Conservation (phyloP, 495 filamentous ascomycete genomes). For the Penicillium coffeae region DNA sequence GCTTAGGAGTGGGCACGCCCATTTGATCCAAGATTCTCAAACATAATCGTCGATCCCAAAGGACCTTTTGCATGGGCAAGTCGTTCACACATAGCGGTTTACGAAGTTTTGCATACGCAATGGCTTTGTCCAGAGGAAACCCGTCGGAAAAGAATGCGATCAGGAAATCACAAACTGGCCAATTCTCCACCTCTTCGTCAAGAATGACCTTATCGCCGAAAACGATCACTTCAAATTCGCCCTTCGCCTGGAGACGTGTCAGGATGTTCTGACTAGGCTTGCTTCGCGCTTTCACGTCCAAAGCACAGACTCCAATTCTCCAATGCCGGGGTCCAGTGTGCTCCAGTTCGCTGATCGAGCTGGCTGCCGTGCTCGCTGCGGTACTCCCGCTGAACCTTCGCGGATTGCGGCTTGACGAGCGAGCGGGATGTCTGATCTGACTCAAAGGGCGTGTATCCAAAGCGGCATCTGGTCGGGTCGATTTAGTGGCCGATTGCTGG, state of each 20-base stretch:
- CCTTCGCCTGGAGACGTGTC: constrained; percentile 81
- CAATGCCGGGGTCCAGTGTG: constrained; percentile 39
- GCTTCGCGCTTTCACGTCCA: constrained; percentile 93
- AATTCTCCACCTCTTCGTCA: constrained; percentile 74
- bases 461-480: constrained; percentile 16
- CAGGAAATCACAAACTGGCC: constrained; percentile 76
- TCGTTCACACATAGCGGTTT: constrained; percentile 98
- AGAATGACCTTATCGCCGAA: constrained; percentile 98
- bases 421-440: constrained; percentile 41
- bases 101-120: constrained; percentile 84
- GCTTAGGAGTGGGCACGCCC: constrained; percentile 79
- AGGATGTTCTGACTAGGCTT: constrained; percentile 95
- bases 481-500: constrained; percentile 13
- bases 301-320: constrained; percentile 86
- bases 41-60: constrained; percentile 94
- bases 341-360: constrained; percentile 53
- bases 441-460: constrained; percentile 20
- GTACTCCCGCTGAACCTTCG: constrained; percentile 75
- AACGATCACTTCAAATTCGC: constrained; percentile 92
- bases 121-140: constrained; percentile 95
- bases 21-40: constrained; percentile 83
- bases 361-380: constrained; percentile 66
- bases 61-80: constrained; percentile 92
- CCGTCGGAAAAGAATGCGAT: constrained; percentile 98
- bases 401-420: constrained; percentile 70